A percentile compares a stretch with the other conserved stretches of the same genome.
Evolutionary conservation across 2,329 filamentous ascomycete species (phyloP).

Genomic region (Cladosporium oxysporum): DNA sequence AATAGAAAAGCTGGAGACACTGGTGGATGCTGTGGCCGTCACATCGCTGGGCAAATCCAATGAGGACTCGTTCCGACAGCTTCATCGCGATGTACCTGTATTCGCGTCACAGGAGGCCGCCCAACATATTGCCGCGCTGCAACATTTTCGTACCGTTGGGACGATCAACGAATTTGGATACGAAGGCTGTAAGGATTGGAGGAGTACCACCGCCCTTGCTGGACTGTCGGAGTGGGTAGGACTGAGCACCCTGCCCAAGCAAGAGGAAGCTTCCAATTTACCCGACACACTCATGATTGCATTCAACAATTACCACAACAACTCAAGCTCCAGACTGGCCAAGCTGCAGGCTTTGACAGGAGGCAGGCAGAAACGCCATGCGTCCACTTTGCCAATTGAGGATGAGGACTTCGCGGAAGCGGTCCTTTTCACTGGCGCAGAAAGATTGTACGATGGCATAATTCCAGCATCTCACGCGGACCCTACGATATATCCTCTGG

Average conservation of each 20-base stretch:
- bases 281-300: conserved; percentile 61
- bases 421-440: conserved; percentile 65
- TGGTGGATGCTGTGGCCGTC: conserved; percentile 61
- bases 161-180: conserved; percentile 50
- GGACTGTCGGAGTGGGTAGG: conserved; percentile 61
- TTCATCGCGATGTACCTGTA: conserved; percentile 56
- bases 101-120: conserved; percentile 61
- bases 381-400: conserved; percentile 16
- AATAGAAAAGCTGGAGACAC: conserved; percentile 24
- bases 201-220: conserved; percentile 41
- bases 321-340: conserved; percentile 1
- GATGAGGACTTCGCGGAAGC: conserved; percentile 51
- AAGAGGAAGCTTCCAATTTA: conserved; percentile 55
- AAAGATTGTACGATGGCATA: conserved; percentile 52
- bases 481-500: neutral
- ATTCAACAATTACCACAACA: conserved; percentile 45
- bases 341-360: conserved; percentile 15
- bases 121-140: conserved; percentile 58
- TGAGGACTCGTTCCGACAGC: conserved; percentile 58
- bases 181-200: conserved; percentile 46
- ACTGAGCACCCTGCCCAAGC: conserved; percentile 57
- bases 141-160: conserved; percentile 59
- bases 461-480: conserved; percentile 26
- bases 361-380: conserved; percentile 15
- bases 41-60: conserved; percentile 68